These are phyloP conservation scores for Tolypocladium inflatum DNA, from an alignment of 2,329 filamentous ascomycete genomes.

Conservation along the genomic window DNA sequence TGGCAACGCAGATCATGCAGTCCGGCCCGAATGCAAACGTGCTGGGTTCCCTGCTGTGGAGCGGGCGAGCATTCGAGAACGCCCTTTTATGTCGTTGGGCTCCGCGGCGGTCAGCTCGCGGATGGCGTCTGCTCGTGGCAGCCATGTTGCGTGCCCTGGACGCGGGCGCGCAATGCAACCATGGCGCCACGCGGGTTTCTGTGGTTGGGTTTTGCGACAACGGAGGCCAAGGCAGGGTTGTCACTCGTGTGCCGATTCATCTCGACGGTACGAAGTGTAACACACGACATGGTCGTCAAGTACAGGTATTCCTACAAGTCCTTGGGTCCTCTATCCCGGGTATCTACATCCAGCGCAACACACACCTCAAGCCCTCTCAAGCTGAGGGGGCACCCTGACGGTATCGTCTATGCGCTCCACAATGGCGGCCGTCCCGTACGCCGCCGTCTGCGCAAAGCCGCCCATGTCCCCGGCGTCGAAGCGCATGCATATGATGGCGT, in stretches of 20 bases:
- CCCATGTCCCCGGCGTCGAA: constrained; percentile 48
- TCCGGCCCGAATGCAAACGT: neutral
- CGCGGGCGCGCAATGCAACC: no score
- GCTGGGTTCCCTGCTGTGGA: neutral
- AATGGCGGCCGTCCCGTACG: constrained; percentile 49
- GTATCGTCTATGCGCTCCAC: constrained; percentile 43
- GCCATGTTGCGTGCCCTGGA: no score
- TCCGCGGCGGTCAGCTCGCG: neutral
- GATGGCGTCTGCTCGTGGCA: neutral
- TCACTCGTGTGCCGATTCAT: no score
- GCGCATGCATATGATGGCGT: constrained; percentile 48
- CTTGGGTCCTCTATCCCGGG: neutral
- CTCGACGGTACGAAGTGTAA: no score
- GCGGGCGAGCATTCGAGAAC: neutral
- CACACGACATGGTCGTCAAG: neutral
- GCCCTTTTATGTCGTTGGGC: neutral
- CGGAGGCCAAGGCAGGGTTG: no score
- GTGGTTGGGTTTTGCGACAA: no score
- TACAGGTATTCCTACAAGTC: neutral
- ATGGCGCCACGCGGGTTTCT: no score
- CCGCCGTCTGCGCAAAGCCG: constrained; percentile 48
- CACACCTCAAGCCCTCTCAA: constrained; percentile 2
- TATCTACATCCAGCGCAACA: neutral
- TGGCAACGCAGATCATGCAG: neutral
- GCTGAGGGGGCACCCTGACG: constrained; percentile 15